Evolutionary conservation across 495 filamentous ascomycete species (phyloP).

Genomic region (Trichodelitschia bisporula): DNA sequence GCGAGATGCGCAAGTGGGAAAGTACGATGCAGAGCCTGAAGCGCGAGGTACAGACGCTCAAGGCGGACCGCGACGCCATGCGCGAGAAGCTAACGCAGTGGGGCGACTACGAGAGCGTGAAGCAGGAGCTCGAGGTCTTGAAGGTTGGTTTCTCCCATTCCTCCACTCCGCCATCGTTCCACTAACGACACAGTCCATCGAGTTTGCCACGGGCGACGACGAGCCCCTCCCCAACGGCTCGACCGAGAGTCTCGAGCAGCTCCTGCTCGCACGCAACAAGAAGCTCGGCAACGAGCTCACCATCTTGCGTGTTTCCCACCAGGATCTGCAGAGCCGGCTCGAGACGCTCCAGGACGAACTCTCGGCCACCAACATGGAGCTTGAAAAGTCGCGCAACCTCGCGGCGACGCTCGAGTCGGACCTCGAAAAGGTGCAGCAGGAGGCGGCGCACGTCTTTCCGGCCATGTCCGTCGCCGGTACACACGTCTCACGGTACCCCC

Average conservation of each 20-base stretch:
- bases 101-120: slow-evolving; percentile 88
- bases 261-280: slow-evolving; percentile 81
- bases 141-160: slow-evolving; percentile 26
- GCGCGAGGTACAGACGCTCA: slow-evolving; percentile 39
- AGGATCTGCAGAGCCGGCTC: slow-evolving; percentile 64
- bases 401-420: slow-evolving; percentile 85
- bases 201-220: slow-evolving; percentile 79
- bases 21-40: slow-evolving; percentile 47
- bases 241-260: slow-evolving; percentile 61
- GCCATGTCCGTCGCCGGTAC: slow-evolving; percentile 87
- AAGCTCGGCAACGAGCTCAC: slow-evolving; percentile 87
- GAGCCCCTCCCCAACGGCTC: slow-evolving; percentile 26
- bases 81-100: slow-evolving; percentile 64
- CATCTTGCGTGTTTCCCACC: slow-evolving; percentile 75
- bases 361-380: slow-evolving; percentile 57
- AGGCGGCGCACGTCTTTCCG: slow-evolving; percentile 57
- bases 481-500: slow-evolving; percentile 58
- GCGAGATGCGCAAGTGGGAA: slow-evolving; percentile 46
- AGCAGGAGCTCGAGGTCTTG: slow-evolving; percentile 82
- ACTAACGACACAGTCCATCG: slow-evolving; percentile 41
- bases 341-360: slow-evolving; percentile 62
- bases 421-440: slow-evolving; percentile 64
- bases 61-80: slow-evolving; percentile 43
- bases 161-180: background rate
- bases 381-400: slow-evolving; percentile 63